These are phyloP conservation scores for Gnaphalium uliginosum DNA, from an alignment of 129 eudicot species.

Conservation along the genomic window DNA sequence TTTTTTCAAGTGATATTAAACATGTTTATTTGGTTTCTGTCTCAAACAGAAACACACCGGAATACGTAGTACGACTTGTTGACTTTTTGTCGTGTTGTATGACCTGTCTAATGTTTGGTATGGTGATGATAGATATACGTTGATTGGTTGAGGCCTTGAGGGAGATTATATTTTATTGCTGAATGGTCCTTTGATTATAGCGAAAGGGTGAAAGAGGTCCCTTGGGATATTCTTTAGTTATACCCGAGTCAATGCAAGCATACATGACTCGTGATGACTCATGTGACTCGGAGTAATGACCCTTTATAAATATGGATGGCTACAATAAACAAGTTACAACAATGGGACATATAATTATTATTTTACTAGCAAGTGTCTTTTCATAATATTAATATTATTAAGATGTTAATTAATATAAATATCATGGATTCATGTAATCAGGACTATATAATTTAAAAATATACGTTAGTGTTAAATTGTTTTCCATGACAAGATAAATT, in stretches of 20 bases:
- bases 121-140: not conserved
- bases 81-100: not conserved
- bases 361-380: too few relatives aligned
- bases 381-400: too few relatives aligned
- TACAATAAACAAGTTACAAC: not conserved
- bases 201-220: conserved; percentile 9
- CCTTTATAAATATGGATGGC: conserved; percentile 12
- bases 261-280: conserved; percentile 7
- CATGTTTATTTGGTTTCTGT: not conserved
- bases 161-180: conserved; percentile 18
- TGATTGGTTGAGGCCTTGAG: conserved; percentile 33
- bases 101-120: not conserved
- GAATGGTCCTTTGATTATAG: conserved; percentile 20
- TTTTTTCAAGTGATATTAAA: not conserved
- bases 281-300: conserved; percentile 13
- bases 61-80: not conserved
- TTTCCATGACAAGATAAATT: too few relatives aligned
- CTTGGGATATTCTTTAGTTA: conserved; percentile 17
- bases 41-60: conserved; percentile 6
- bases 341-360: too few relatives aligned
- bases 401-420: too few relatives aligned
- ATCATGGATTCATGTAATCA: too few relatives aligned
- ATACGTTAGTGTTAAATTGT: too few relatives aligned
- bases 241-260: conserved; percentile 8
- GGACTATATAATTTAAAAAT: too few relatives aligned